Conservation (phyloP, 306 rosid genomes). For the Cicer yamashitae region DNA sequence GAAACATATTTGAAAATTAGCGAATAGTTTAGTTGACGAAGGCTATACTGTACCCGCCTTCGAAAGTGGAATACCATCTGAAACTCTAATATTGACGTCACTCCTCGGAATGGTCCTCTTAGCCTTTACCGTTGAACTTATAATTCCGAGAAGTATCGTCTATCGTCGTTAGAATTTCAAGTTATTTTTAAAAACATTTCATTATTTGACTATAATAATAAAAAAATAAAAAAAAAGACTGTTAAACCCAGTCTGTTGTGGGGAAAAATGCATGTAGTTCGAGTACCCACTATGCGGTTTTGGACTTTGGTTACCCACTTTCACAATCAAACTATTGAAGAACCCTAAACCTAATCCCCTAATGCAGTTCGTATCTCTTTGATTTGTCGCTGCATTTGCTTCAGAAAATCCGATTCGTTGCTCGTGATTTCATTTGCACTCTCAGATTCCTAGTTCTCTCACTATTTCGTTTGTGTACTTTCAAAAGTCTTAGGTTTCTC, state of each 20-base stretch:
- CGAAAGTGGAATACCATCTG: no score
- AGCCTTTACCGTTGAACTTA: no score
- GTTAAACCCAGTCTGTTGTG: neutral
- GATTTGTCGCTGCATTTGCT: neutral
- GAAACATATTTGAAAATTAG: no score
- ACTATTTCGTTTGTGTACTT: neutral
- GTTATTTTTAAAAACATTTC: no score
- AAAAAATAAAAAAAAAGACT: neutral
- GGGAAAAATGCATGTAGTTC: neutral
- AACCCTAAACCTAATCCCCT: neutral
- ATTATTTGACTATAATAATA: no score
- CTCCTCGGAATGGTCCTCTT: no score
- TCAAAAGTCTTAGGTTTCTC: neutral
- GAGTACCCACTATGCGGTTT: neutral
- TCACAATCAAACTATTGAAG: neutral
- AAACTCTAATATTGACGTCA: no score
- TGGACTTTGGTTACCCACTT: neutral
- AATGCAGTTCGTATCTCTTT: neutral
- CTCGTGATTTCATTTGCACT: neutral
- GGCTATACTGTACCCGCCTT: no score
- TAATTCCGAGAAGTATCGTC: no score
- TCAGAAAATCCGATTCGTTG: neutral
- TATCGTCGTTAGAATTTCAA: no score
- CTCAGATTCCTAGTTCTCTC: neutral
- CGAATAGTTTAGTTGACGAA: no score